phyloP scores from a whole-genome alignment of 2,329 filamentous ascomycete species.

The Fusarium stilboides region DNA sequence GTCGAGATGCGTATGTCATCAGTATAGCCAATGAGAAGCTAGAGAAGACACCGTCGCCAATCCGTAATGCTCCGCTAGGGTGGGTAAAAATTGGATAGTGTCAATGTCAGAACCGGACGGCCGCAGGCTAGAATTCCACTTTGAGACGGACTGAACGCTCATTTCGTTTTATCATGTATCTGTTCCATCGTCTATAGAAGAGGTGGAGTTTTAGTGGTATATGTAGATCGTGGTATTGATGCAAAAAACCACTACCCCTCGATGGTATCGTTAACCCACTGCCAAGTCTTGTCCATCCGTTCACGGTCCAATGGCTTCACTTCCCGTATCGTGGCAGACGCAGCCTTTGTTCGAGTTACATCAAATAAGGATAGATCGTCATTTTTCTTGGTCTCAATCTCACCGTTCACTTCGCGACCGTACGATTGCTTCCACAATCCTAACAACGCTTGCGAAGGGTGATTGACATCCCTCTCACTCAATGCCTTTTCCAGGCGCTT shows the following conservation, averaged over 20 bases:
- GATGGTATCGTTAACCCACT: conserved; percentile 37
- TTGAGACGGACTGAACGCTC: too few relatives aligned
- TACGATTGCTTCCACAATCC: conserved; percentile 44
- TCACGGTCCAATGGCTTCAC: conserved; percentile 34
- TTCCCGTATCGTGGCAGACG: conserved; percentile 25
- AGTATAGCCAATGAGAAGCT: too few relatives aligned
- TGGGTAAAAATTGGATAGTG: too few relatives aligned
- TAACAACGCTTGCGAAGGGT: conserved; percentile 45
- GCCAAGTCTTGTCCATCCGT: conserved; percentile 41
- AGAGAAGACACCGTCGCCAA: too few relatives aligned
- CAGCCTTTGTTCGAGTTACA: conserved; percentile 5
- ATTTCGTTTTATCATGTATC: too few relatives aligned
- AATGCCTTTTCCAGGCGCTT: conserved; percentile 29
- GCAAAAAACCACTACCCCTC: neutral
- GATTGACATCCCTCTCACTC: neutral
- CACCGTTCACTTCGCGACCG: neutral
- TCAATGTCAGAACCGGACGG: too few relatives aligned
- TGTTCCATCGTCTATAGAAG: too few relatives aligned
- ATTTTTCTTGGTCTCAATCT: accelerated
- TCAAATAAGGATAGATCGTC: conserved; percentile 11
- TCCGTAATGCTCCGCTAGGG: too few relatives aligned
- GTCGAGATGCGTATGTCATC: too few relatives aligned
- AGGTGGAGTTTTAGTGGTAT: too few relatives aligned
- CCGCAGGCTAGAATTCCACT: too few relatives aligned
- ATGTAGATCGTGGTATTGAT: too few relatives aligned